phyloP scores from a whole-genome alignment of 208 protist genomes.

The Crithidia fasciculata region DNA sequence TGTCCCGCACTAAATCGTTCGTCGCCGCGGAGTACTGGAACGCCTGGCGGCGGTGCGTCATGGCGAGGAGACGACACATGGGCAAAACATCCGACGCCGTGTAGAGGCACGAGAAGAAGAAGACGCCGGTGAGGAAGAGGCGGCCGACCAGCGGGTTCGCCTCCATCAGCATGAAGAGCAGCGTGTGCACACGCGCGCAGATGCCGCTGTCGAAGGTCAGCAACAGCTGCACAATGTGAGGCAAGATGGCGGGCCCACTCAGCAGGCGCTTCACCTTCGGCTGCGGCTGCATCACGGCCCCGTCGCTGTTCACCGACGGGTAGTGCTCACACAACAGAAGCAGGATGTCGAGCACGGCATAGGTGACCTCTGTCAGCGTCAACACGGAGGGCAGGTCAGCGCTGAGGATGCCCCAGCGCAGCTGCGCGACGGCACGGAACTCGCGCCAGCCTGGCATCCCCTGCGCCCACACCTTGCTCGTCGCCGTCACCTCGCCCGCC shows the following conservation, averaged over 20 bases:
- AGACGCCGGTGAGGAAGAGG: constrained; percentile 93
- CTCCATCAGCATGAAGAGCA: constrained; percentile 89
- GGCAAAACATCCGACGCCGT: constrained; percentile 93
- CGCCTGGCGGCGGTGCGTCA: constrained; percentile 89
- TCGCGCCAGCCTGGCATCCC: constrained; percentile 92
- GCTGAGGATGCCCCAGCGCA: constrained; percentile 90
- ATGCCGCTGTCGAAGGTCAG: constrained; percentile 91
- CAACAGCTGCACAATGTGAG: constrained; percentile 94
- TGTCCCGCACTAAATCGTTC: constrained; percentile 67
- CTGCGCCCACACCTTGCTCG: constrained; percentile 94
- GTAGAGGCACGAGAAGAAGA: constrained; percentile 96
- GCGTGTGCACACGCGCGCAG: constrained; percentile 80
- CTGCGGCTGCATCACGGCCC: constrained; percentile 91
- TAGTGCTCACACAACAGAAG: constrained; percentile 86
- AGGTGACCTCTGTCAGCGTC: constrained; percentile 89
- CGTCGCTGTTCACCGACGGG: constrained; percentile 84
- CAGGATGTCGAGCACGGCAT: constrained; percentile 92
- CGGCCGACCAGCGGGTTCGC: constrained; percentile 86
- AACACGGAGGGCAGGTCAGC: constrained; percentile 70
- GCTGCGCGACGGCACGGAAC: constrained; percentile 87
- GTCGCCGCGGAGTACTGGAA: constrained; percentile 59
- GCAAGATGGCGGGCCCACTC: constrained; percentile 78
- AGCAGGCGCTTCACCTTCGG: constrained; percentile 92
- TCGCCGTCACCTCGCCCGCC: constrained; percentile 48
- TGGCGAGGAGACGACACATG: constrained; percentile 80